phyloP scores from a whole-genome alignment of 1,284 basidiomycete genomes.

The Leccinum griseonigrum region DNA sequence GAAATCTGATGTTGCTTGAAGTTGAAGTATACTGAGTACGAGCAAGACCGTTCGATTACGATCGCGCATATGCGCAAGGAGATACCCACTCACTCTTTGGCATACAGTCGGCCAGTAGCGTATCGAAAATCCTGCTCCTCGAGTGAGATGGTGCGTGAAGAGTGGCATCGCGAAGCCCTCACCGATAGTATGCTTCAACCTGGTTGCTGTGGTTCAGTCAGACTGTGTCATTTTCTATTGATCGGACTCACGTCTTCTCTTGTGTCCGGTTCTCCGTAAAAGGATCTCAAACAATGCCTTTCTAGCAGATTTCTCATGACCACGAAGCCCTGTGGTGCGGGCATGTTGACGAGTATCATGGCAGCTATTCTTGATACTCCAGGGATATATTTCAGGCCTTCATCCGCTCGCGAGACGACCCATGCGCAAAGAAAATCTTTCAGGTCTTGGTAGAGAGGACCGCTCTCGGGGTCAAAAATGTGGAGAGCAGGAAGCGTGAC shows the following conservation, averaged over 20 bases:
- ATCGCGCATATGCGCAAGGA: slow-evolving; percentile 1
- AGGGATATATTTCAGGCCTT: slow-evolving; percentile 76
- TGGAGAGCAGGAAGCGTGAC: slow-evolving; percentile 85
- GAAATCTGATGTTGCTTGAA: slow-evolving; percentile 91
- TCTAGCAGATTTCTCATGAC: slow-evolving; percentile 88
- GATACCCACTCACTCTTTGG: slow-evolving; percentile 72
- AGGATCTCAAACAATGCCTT: slow-evolving; percentile 81
- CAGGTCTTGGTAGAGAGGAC: slow-evolving; percentile 85
- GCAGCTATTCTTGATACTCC: slow-evolving; percentile 78
- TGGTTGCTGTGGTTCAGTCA: slow-evolving; percentile 36
- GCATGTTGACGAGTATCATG: slow-evolving; percentile 88
- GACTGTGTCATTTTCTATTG: slow-evolving; percentile 17
- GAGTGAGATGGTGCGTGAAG: slow-evolving; percentile 16
- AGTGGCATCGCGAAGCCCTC: slow-evolving; percentile 8
- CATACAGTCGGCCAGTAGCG: slow-evolving; percentile 88
- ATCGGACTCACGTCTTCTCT: slow-evolving; percentile 73
- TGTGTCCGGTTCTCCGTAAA: slow-evolving; percentile 70
- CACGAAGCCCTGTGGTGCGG: slow-evolving; percentile 77
- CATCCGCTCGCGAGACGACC: slow-evolving; percentile 88
- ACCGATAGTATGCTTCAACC: slow-evolving; percentile 80
- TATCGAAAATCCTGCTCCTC: slow-evolving; percentile 80
- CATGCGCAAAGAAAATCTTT: slow-evolving; percentile 88
- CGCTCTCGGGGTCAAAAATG: slow-evolving; percentile 76
- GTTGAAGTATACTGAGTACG: slow-evolving; percentile 80
- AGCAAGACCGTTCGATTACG: slow-evolving; percentile 1